phyloP scores from a whole-genome alignment of 768 basidiomycete species.

The Sarcodon aspratus region DNA sequence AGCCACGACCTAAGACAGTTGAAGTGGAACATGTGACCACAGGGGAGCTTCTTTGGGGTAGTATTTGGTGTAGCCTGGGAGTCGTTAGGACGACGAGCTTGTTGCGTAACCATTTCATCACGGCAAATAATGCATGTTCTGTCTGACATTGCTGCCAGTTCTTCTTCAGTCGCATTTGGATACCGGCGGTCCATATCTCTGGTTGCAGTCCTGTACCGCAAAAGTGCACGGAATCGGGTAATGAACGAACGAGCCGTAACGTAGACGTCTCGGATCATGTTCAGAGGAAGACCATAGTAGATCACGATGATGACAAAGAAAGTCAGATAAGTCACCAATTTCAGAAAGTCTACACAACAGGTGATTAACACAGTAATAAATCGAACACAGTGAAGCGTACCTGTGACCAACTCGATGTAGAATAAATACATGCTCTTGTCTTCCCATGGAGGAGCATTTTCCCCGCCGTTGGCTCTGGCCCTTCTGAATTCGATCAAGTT shows the following conservation, averaged over 20 bases:
- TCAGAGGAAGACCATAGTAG: slow-evolving; percentile 89
- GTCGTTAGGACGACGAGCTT: slow-evolving; percentile 9
- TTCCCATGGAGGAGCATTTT: slow-evolving; percentile 89
- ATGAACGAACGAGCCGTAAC: slow-evolving; percentile 91
- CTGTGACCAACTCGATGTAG: slow-evolving; percentile 86
- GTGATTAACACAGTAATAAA: slow-evolving; percentile 3
- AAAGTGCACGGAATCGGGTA: slow-evolving; percentile 74
- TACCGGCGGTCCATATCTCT: slow-evolving; percentile 94
- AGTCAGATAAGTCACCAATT: slow-evolving; percentile 81
- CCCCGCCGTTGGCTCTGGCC: slow-evolving; percentile 67
- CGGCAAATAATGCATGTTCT: slow-evolving; percentile 96
- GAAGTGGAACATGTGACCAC: slow-evolving; percentile 97
- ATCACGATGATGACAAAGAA: slow-evolving; percentile 94
- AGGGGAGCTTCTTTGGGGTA: slow-evolving; percentile 92
- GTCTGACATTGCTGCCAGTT: slow-evolving; percentile 73
- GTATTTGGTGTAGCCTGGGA: slow-evolving; percentile 71
- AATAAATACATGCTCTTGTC: slow-evolving; percentile 96
- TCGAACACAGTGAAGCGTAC: slow-evolving; percentile 31
- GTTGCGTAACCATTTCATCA: slow-evolving; percentile 72
- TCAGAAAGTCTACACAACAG: slow-evolving; percentile 70
- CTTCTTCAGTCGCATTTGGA: slow-evolving; percentile 83
- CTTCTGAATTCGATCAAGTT: slow-evolving; percentile 74
- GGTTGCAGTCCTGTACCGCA: slow-evolving; percentile 89
- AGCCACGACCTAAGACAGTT: slow-evolving; percentile 96
- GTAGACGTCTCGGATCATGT: slow-evolving; percentile 96